phyloP scores from a whole-genome alignment of 257 asterid genomes.

The Sherardia arvensis region DNA sequence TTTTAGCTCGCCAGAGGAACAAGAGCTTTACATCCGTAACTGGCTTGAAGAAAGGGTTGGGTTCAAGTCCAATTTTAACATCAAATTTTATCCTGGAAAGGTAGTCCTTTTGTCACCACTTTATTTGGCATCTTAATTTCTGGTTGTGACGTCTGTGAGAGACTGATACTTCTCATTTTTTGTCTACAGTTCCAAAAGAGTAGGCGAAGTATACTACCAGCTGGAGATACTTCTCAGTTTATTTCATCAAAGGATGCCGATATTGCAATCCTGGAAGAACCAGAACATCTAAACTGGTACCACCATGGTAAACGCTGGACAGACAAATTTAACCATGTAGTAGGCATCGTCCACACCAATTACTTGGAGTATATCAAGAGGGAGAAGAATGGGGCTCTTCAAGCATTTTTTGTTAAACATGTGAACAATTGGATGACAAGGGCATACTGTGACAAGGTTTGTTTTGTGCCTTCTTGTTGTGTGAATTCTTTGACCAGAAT shows the following conservation, averaged over 20 bases:
- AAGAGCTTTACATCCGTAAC: slow-evolving; percentile 71
- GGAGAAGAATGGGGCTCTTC: slow-evolving; percentile 94
- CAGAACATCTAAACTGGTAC: slow-evolving; percentile 98
- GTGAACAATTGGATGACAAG: slow-evolving; percentile 85
- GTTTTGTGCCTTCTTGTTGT: not conserved
- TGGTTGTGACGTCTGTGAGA: slow-evolving; percentile 11
- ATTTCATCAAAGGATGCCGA: slow-evolving; percentile 92
- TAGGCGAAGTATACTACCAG: slow-evolving; percentile 90
- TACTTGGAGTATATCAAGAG: slow-evolving; percentile 98
- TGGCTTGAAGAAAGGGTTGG: slow-evolving; percentile 99
- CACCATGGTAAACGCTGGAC: slow-evolving; percentile 99
- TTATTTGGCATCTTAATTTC: slow-evolving; percentile 2
- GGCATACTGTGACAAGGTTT: slow-evolving; percentile 93
- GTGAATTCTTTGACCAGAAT: not conserved
- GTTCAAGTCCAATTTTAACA: slow-evolving; percentile 79
- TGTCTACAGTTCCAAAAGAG: slow-evolving; percentile 59
- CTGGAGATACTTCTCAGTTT: slow-evolving; percentile 91
- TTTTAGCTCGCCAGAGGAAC: slow-evolving; percentile 90
- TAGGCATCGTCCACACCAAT: slow-evolving; percentile 92
- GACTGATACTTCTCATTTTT: not conserved
- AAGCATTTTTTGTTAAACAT: slow-evolving; percentile 89
- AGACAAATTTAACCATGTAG: slow-evolving; percentile 94
- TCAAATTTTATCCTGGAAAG: slow-evolving; percentile 98
- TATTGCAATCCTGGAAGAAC: slow-evolving; percentile 96
- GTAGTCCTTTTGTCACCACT: slow-evolving; percentile 23